Evolutionary conservation across 108 stramenopile species (phyloP).

Genomic region (Fistulifera pelliculosa): DNA sequence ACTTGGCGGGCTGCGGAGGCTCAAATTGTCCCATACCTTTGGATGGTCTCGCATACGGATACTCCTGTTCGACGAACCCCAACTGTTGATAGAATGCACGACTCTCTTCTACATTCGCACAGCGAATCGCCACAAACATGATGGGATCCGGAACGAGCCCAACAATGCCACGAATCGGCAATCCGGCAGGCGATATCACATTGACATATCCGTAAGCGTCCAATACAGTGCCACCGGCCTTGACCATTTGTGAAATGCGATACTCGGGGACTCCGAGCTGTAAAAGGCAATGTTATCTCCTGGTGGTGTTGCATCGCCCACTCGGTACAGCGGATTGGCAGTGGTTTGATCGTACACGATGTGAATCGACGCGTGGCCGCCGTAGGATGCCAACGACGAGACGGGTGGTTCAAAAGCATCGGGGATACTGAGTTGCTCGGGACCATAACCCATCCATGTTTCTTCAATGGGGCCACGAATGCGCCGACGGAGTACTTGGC

Average conservation of each 20-base stretch:
- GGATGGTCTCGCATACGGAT: constrained; percentile 67
- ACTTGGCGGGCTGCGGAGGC: constrained; percentile 66
- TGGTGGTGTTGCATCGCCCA: constrained; percentile 38
- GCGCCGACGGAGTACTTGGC: constrained; percentile 23
- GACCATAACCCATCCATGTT: constrained; percentile 78
- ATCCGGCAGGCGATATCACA: constrained; percentile 64
- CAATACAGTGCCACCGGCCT: constrained; percentile 60
- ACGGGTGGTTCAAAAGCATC: constrained; percentile 52
- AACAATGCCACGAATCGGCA: constrained; percentile 74
- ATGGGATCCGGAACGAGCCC: constrained; percentile 77
- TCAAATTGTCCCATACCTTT: constrained; percentile 74
- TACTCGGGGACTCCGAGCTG: constrained; percentile 76
- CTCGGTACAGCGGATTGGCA: constrained; percentile 37
- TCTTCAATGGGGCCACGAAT: constrained; percentile 26
- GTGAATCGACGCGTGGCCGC: constrained; percentile 72
- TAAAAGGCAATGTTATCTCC: constrained; percentile 73
- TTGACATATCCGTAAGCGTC: constrained; percentile 81
- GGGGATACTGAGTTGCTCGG: constrained; percentile 64
- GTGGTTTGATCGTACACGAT: constrained; percentile 57
- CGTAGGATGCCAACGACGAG: constrained; percentile 67
- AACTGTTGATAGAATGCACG: constrained; percentile 61
- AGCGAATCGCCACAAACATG: constrained; percentile 79
- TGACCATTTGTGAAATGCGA: constrained; percentile 74
- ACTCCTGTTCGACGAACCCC: constrained; percentile 68
- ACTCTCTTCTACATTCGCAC: constrained; percentile 47